Percentiles rank a stretch among this genome's conserved stretches.
Evolutionary conservation across 331 rosid species (phyloP).

Genomic region (Quercus tomentella): DNA sequence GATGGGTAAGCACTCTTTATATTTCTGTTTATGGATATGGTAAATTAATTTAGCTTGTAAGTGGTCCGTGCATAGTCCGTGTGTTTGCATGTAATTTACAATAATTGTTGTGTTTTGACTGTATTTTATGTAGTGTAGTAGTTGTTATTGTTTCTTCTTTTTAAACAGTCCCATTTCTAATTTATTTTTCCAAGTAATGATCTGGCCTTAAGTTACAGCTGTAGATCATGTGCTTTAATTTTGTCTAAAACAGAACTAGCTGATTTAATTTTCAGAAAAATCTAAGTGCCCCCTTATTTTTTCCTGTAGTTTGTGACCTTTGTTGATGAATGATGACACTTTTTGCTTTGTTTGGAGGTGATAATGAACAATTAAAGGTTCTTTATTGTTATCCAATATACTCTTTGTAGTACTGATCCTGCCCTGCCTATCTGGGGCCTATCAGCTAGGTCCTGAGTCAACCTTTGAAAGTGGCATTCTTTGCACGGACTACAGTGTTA

Average conservation of each 20-base stretch:
- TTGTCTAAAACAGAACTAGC: too few species aligned
- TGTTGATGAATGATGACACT: background rate
- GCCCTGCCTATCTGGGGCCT: background rate
- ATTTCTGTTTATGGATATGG: conserved; percentile 8
- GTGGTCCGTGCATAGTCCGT: background rate
- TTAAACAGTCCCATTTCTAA: too few species aligned
- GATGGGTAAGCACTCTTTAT: conserved; percentile 68
- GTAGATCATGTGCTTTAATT: too few species aligned
- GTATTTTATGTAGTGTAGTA: background rate
- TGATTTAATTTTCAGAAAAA: too few species aligned
- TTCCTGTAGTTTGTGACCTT: background rate
- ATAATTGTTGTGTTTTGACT: too few species aligned
- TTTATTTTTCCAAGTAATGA: too few species aligned
- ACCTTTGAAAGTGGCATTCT: too few species aligned
- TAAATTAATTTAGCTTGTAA: background rate
- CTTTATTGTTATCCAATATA: background rate
- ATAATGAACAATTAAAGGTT: background rate
- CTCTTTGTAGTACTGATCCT: background rate
- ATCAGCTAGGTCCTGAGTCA: background rate
- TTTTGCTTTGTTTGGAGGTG: background rate
- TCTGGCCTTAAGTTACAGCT: too few species aligned
- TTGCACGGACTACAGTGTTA: too few species aligned
- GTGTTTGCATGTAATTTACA: background rate
- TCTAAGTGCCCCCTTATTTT: background rate
- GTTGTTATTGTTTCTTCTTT: background rate